phyloP scores from a whole-genome alignment of 1,284 basidiomycete species.

The Boletus nobilissimus region DNA sequence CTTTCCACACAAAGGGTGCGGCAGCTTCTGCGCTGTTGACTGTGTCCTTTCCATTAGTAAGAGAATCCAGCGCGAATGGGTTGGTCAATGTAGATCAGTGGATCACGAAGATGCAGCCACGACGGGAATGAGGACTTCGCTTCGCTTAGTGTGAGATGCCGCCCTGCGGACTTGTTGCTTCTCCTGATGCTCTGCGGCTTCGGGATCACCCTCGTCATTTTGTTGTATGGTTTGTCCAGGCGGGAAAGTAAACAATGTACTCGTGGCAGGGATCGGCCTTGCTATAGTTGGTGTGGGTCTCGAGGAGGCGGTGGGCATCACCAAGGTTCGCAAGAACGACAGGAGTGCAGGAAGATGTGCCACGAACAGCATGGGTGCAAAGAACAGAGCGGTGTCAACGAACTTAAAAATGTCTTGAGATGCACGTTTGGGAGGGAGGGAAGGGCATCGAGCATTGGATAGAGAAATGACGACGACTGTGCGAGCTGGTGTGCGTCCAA shows the following conservation, averaged over 20 bases:
- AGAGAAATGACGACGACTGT: conserved; percentile 65
- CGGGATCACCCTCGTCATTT: conserved; percentile 48
- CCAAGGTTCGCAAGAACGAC: conserved; percentile 70
- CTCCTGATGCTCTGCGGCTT: conserved; percentile 61
- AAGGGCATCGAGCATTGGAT: conserved; percentile 75
- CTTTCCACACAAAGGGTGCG: conserved; percentile 64
- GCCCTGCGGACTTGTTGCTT: conserved; percentile 68
- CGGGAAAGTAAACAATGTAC: conserved; percentile 63
- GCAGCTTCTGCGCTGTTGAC: conserved; percentile 64
- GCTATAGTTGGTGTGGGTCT: conserved; percentile 80
- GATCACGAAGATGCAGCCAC: not conserved
- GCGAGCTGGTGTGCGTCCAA: conserved; percentile 66
- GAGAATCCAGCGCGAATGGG: conserved; percentile 78
- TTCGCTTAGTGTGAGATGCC: conserved; percentile 77
- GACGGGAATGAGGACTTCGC: conserved; percentile 67
- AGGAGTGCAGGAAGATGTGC: conserved; percentile 72
- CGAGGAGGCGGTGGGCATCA: conserved; percentile 70
- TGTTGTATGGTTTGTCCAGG: conserved; percentile 47
- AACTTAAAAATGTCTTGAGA: conserved; percentile 71
- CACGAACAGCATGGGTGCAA: conserved; percentile 70
- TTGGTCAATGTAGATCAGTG: conserved; percentile 82
- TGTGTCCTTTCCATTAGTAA: conserved; percentile 60
- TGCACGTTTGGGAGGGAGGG: conserved; percentile 62
- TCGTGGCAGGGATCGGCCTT: conserved; percentile 64
- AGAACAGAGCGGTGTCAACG: conserved; percentile 77